Base-by-base conservation (phyloP, 78 protist species). In the Dictyostelium purpureum region DNA sequence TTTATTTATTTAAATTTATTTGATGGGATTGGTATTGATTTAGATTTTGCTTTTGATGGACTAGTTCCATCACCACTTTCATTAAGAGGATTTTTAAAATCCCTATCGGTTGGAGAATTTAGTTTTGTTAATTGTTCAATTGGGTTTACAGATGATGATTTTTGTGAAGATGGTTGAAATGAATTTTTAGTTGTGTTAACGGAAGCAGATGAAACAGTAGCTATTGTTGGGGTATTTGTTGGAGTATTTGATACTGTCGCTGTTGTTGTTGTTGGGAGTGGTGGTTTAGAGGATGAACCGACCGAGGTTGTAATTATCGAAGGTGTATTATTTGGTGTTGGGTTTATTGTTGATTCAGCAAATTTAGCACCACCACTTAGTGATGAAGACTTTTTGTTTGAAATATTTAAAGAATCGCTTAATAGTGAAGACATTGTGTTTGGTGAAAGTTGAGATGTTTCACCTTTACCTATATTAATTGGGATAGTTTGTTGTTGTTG, bases 11-110 rank as follows among this genome's bases (percentile, higher is more conserved):
- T n/a, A n/a, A n/a, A n/a, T n/a, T n/a, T n/a, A n/a, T n/a, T n/a
- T n/a, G 71, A 63, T 28, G 71, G 71, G 18, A 63, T 63, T 63
- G 71, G 71, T 31, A 63, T 63, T 63, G 71, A 63, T 63, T 63
- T 63, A 18, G 71, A n/a, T n/a, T n/a, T 12, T 63, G 26, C 71
- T 0, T n/a, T n/a, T n/a, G 71, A 43, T 31, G 71, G 33, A 63
- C 26, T 57, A 5, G 66, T 26, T 0, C 66, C 18, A 57, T 35
- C 28, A 49, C 63, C 24, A 63, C 6, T 61, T 6, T 31, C 33
- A 16, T 33, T 33, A 6, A 4, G 19, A 59, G 71, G 16, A 33
- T 31, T 63, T 14, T 16, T 33, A 14, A 38, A 28, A 6, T 24
- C 43, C 12, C 38, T 63, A 16, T 37, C 16, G 33, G 37, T 63